A percentile compares a stretch with the other conserved stretches of the same genome.
Conservation (phyloP, 352 stramenopile genomes). For the Globisporangium camurandrum region DNA sequence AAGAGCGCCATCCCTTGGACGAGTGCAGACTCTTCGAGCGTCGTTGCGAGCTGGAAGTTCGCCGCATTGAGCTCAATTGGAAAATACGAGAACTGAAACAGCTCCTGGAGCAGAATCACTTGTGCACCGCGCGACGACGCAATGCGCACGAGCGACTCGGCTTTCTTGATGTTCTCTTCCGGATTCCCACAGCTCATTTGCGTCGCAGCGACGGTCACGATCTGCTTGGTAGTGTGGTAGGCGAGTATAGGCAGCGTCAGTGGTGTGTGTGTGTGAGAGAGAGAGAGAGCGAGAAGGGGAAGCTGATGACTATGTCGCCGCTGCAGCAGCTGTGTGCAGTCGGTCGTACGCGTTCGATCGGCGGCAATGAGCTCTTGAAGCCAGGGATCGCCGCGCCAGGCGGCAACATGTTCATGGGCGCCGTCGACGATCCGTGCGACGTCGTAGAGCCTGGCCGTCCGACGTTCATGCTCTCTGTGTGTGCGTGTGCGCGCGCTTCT, state of each 20-base stretch:
- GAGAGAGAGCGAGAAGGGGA: not conserved
- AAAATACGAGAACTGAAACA: slow-evolving; percentile 91
- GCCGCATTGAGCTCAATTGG: slow-evolving; percentile 84
- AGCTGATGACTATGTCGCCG: not conserved
- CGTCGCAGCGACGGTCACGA: slow-evolving; percentile 81
- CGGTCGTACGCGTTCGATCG: slow-evolving; percentile 53
- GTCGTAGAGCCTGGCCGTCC: slow-evolving; percentile 20
- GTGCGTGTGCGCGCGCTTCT: not conserved
- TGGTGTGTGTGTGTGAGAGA: no score
- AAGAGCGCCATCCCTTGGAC: slow-evolving; percentile 84
- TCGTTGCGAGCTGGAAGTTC: slow-evolving; percentile 86
- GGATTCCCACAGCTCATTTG: slow-evolving; percentile 84
- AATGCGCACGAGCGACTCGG: slow-evolving; percentile 84
- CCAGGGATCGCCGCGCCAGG: slow-evolving; percentile 14
- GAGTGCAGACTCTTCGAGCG: slow-evolving; percentile 74
- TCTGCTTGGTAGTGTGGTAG: slow-evolving; percentile 32
- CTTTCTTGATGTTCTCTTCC: slow-evolving; percentile 88
- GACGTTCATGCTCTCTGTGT: slow-evolving; percentile 10
- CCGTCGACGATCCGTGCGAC: slow-evolving; percentile 19
- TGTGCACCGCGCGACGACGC: slow-evolving; percentile 81
- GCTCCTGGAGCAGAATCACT: slow-evolving; percentile 87
- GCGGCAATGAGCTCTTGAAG: slow-evolving; percentile 36
- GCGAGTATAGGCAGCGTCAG: not conserved
- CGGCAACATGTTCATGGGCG: slow-evolving; percentile 13
- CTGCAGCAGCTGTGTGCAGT: not conserved